Base-by-base conservation (phyloP, 2,329 filamentous ascomycete species). In the Aspergillus latus region DNA sequence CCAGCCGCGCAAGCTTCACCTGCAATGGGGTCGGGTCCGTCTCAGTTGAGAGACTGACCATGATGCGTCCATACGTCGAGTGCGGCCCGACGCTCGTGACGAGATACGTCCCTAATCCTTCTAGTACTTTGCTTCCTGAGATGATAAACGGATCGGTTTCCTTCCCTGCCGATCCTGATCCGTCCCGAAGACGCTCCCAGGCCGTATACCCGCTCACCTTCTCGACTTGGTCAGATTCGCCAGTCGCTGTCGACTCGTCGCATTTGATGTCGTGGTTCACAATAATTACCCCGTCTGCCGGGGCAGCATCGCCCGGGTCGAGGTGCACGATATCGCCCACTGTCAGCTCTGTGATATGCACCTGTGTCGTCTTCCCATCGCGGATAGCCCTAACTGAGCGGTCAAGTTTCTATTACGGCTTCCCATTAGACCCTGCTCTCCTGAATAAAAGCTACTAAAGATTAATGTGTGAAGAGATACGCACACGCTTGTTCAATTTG, bases 11-110 rank as follows among this genome's bases (percentile, higher is more conserved):
- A 51, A 92, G 80, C 74, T 91, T 40, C 37, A 59, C 59, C 72
- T 90, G 88, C n/a, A 90, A 79, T 10, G 88, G 88, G 0, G 88
- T 90, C 63, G 88, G 86, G 63, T 89, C 87, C 40, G 84, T 84
- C 49, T 88, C 84, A 49, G 88, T 86, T 63, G 87, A 84, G 49
- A 90, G 76, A 37, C 86, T 82, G 80, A 89, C 86, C 68, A 90
- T 78, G 28, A 88, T 89, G 70, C 86, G 86, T 66, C 88, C 88
- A 69, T 88, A 88, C 48, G 85, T 87, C 21, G 87, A 89, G 72
- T 88, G 83, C 46, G 87, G 74, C 58, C 88, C 88, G 21, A 87
- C 87, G 2, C 85, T 87, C 2, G 87, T 89, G 54, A 86, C 84
- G 72, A 90, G 79, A 64, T 84, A 90, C 1, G 84, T 89, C n/a